Evolutionary conservation across 768 basidiomycete species (phyloP).

Genomic region (Podaxis sp.): DNA sequence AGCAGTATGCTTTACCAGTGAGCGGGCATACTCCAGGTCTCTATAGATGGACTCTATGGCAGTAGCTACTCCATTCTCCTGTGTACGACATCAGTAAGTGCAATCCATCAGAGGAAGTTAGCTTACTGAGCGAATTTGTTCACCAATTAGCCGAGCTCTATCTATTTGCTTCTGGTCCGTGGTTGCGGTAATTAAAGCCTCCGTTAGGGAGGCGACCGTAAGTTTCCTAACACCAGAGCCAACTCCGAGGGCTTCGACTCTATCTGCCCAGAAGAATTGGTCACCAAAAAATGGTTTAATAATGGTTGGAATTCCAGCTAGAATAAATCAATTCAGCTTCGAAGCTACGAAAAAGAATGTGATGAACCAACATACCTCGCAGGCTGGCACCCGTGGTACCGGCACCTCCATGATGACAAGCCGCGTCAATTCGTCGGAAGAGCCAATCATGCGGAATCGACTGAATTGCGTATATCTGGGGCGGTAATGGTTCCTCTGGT

Average conservation of each 20-base stretch:
- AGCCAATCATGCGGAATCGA: slow-evolving; percentile 96
- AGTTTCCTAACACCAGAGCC: slow-evolving; percentile 87
- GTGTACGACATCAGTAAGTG: slow-evolving; percentile 6
- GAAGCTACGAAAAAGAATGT: neutral
- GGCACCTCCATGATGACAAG: slow-evolving; percentile 96
- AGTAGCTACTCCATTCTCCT: slow-evolving; percentile 94
- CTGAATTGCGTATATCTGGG: slow-evolving; percentile 77
- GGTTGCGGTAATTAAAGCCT: slow-evolving; percentile 78
- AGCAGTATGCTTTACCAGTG: slow-evolving; percentile 64
- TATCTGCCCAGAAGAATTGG: slow-evolving; percentile 97
- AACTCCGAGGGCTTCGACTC: slow-evolving; percentile 94
- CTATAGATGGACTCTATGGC: slow-evolving; percentile 96
- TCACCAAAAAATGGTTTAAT: slow-evolving; percentile 98
- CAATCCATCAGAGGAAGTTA: slow-evolving; percentile 15
- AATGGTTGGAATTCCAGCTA: slow-evolving; percentile 92
- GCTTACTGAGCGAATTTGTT: slow-evolving; percentile 75
- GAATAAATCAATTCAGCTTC: slow-evolving; percentile 5
- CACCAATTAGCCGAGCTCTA: slow-evolving; percentile 79
- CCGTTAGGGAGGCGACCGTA: slow-evolving; percentile 70
- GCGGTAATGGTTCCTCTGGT: slow-evolving; percentile 65
- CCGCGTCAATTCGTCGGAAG: slow-evolving; percentile 91
- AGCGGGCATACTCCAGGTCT: slow-evolving; percentile 91
- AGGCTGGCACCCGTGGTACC: slow-evolving; percentile 95
- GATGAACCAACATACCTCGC: slow-evolving; percentile 51
- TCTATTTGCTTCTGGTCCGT: slow-evolving; percentile 86